Base-by-base conservation (phyloP, 495 filamentous ascomycete genomes). In the Penicillium herquei region DNA sequence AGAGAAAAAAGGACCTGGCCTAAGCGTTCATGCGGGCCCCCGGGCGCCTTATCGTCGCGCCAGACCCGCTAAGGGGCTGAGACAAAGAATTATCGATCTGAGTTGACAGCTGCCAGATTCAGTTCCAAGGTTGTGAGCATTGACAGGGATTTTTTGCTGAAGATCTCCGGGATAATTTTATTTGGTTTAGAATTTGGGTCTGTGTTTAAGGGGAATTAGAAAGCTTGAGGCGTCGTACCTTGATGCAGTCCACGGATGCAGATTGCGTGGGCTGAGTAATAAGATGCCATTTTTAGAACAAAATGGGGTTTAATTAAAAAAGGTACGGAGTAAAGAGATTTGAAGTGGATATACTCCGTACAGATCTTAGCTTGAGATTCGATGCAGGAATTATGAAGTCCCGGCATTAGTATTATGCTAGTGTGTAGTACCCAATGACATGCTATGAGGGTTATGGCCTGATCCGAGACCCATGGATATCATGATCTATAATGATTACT, bases 21-120 rank as follows among this genome's bases (percentile, higher is more conserved):
- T 57, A 51, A 52, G 58, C 64, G 64, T 56, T 54, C 30, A 66
- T 64, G 61, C 61, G 65, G 65, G 61, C 55, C 58, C 57, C 64
- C 58, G 56, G 64, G 49, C 47, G 34, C 32, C 32, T 63, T 58
- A 59, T 55, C 56, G 48, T 35, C 21, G 39, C 40, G 32, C 45
- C 16, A 51, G 59, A 56, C 52, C 55, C 59, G 55, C 51, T 55
- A 53, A 54, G 52, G 59, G 55, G 41, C 17, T 44, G 39, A 12
- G 41, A 44, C 41, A 6, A 44, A 5, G 5, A 26, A 44, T 44
- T 26, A 12, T 21, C 41, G 41, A 12, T 44, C 16, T 44, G 16
- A 26, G 21, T 26, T 49, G 34, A 21, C 34, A 37, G 34, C 2
- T 49, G 32, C 35, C 7, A 39, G 18, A 8, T 26, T 26, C 21